Percentiles rank a stretch among this genome's conserved stretches.
These are phyloP conservation scores for Chlamydomonas reinhardtii DNA, from an alignment of 163 green algal species.

Conservation along the genomic window DNA sequence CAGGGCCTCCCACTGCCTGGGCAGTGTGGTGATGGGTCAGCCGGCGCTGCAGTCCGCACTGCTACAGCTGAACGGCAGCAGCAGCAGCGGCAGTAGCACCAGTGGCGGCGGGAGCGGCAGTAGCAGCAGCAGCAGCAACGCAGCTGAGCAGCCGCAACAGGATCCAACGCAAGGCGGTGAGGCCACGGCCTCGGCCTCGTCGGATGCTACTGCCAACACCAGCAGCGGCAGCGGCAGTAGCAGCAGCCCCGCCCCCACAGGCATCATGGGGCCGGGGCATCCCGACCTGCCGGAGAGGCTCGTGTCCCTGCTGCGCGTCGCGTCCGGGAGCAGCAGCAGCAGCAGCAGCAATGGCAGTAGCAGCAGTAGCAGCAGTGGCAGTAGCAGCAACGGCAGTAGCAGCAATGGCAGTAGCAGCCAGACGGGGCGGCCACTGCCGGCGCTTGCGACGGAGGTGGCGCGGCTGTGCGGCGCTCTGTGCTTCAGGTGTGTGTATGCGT, in stretches of 20 bases:
- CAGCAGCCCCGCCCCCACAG: too few species aligned
- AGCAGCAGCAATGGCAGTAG: too few species aligned
- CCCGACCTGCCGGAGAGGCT: slow-evolving; percentile 1
- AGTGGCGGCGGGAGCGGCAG: neutral
- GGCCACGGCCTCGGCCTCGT: too few species aligned
- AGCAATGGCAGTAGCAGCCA: too few species aligned
- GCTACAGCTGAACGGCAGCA: neutral
- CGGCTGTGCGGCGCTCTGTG: slow-evolving; percentile 5
- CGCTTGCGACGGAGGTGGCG: neutral
- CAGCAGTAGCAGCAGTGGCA: too few species aligned
- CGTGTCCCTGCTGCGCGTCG: neutral
- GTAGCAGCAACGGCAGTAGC: too few species aligned
- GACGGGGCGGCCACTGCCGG: too few species aligned
- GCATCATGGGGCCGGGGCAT: neutral
- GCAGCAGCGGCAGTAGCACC: neutral
- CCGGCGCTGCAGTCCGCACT: slow-evolving; percentile 1
- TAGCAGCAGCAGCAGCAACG: too few species aligned
- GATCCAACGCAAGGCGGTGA: too few species aligned
- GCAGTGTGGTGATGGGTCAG: slow-evolving; percentile 25
- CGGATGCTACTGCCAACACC: too few species aligned
- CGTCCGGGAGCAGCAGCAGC: neutral
- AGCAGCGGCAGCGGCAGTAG: too few species aligned
- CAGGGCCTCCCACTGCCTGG: slow-evolving; percentile 38
- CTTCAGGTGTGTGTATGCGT: slow-evolving; percentile 1
- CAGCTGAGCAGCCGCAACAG: too few species aligned